A percentile compares a stretch with the other conserved stretches of the same genome.
Conservation (phyloP, 2,329 filamentous ascomycete genomes). For the Thielaviopsis punctulata region DNA sequence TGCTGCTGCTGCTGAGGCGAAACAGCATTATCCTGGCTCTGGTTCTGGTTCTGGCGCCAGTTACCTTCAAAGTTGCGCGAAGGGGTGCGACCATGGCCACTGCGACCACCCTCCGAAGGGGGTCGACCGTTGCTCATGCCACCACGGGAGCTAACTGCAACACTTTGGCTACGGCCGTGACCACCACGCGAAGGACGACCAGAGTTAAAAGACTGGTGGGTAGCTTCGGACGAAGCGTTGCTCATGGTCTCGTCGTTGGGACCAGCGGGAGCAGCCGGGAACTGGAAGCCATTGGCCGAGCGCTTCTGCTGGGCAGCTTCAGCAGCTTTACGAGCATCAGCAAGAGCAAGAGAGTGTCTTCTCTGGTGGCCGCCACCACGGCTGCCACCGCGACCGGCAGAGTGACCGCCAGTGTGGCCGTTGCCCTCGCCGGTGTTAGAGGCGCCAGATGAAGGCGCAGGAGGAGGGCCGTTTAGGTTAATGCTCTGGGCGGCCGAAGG, state of each 20-base stretch:
- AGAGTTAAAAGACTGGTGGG: slow-evolving; percentile 20
- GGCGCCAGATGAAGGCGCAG: slow-evolving; percentile 80
- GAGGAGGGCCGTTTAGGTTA: slow-evolving; percentile 62
- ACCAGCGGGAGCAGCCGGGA: slow-evolving; percentile 58
- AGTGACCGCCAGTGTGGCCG: slow-evolving; percentile 47
- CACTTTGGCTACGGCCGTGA: slow-evolving; percentile 74
- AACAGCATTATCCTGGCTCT: slow-evolving; percentile 30
- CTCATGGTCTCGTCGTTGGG: slow-evolving; percentile 33
- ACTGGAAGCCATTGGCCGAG: slow-evolving; percentile 86
- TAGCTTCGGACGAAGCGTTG: slow-evolving; percentile 19
- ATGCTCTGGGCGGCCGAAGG: slow-evolving; percentile 91
- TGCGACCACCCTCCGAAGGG: slow-evolving; percentile 58
- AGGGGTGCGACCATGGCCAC: slow-evolving; percentile 62
- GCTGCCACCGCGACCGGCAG: slow-evolving; percentile 49
- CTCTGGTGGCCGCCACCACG: slow-evolving; percentile 71
- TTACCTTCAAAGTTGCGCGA: slow-evolving; percentile 97
- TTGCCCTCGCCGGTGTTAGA: slow-evolving; percentile 59
- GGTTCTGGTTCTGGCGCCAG: slow-evolving; percentile 62
- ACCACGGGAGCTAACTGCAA: slow-evolving; percentile 59
- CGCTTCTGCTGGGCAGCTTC: slow-evolving; percentile 93
- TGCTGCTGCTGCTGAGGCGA: slow-evolving; percentile 32
- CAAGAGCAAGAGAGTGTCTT: slow-evolving; percentile 83
- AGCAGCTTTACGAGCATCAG: slow-evolving; percentile 93
- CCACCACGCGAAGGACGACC: slow-evolving; percentile 32
- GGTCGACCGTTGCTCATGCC: slow-evolving; percentile 33